Conservation (phyloP, 2,329 filamentous ascomycete genomes). For the Pseudogymnoascus sp. region DNA sequence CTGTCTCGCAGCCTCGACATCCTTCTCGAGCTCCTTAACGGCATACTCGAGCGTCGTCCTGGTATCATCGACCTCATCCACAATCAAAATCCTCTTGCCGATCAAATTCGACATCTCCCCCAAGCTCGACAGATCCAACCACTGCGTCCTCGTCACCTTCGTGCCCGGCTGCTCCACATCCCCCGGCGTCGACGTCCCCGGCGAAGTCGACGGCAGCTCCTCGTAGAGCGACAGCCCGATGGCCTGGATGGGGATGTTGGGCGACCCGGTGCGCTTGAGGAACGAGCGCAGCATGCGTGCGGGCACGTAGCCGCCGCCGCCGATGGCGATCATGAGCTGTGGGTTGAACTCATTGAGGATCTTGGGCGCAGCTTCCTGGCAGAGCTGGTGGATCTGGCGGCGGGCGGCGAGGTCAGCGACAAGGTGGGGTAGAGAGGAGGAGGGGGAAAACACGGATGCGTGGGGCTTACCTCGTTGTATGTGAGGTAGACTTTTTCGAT, state of each 20-base stretch:
- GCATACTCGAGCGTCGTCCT: conserved; percentile 91
- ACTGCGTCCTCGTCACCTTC: conserved; percentile 95
- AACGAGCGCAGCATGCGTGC: conserved; percentile 96
- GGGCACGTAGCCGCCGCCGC: conserved; percentile 92
- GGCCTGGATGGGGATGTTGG: conserved; percentile 98
- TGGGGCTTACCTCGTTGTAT: conserved; percentile 69
- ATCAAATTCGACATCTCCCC: conserved; percentile 79
- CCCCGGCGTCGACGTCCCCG: conserved; percentile 27
- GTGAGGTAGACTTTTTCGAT: conserved; percentile 81
- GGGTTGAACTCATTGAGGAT: conserved; percentile 84
- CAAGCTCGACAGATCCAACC: conserved; percentile 82
- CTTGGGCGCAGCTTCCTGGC: conserved; percentile 70
- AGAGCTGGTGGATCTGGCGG: conserved; percentile 86
- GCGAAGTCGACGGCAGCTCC: conserved; percentile 49
- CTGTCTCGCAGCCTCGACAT: conserved; percentile 72
- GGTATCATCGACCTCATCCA: conserved; percentile 94
- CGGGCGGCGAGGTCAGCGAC: conserved; percentile 9
- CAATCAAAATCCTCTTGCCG: conserved; percentile 84
- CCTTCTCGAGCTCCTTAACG: conserved; percentile 87
- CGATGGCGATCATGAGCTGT: conserved; percentile 96
- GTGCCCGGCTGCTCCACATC: conserved; percentile 71
- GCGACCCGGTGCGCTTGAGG: conserved; percentile 74
- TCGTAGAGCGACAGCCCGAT: conserved; percentile 98
- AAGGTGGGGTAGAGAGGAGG: conserved; percentile 13
- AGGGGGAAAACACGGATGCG: conserved; percentile 10